Conservation (phyloP, 495 filamentous ascomycete species). For the Neurospora cerealis region DNA sequence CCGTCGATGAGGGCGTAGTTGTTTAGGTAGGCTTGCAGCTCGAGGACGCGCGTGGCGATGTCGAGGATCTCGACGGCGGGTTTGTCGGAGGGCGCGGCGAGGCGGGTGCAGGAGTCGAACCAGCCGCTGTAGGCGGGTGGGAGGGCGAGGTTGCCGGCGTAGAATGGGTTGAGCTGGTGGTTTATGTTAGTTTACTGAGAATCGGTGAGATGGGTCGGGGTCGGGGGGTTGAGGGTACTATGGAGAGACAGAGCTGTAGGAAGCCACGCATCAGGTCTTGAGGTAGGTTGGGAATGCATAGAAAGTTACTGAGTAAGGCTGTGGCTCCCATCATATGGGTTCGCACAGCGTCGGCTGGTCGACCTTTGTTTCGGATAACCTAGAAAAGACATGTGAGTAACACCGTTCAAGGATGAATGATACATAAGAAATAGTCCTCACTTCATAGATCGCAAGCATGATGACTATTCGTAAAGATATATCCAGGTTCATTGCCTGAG, state of each 20-base stretch:
- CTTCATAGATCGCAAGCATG: constrained; percentile 39
- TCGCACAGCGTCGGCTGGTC: constrained; percentile 23
- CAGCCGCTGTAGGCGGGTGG: constrained; percentile 29
- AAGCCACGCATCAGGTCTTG: constrained; percentile 24
- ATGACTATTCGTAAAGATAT: constrained; percentile 27
- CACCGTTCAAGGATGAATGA: neutral
- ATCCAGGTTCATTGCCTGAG: constrained; percentile 16
- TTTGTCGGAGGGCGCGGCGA: constrained; percentile 14
- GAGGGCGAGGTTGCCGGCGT: constrained; percentile 19
- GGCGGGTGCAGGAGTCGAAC: constrained; percentile 19
- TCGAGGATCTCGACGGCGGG: constrained; percentile 23
- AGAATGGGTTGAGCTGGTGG: constrained; percentile 24
- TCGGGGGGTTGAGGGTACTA: constrained; percentile 22
- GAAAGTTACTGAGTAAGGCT: constrained; percentile 27
- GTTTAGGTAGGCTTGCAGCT: constrained; percentile 20
- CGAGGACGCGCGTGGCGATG: constrained; percentile 23
- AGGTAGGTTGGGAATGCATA: constrained; percentile 18
- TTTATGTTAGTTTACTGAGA: neutral
- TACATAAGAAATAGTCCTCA: constrained; percentile 4
- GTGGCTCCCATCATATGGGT: constrained; percentile 37
- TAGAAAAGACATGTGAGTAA: neutral
- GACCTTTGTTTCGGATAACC: constrained; percentile 11
- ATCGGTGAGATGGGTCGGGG: constrained; percentile 9
- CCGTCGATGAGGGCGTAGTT: constrained; percentile 23
- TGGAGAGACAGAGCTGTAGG: constrained; percentile 34